Evolutionary conservation across 1,284 basidiomycete genomes (phyloP).

Genomic region (Apiotrichum brassicae): DNA sequence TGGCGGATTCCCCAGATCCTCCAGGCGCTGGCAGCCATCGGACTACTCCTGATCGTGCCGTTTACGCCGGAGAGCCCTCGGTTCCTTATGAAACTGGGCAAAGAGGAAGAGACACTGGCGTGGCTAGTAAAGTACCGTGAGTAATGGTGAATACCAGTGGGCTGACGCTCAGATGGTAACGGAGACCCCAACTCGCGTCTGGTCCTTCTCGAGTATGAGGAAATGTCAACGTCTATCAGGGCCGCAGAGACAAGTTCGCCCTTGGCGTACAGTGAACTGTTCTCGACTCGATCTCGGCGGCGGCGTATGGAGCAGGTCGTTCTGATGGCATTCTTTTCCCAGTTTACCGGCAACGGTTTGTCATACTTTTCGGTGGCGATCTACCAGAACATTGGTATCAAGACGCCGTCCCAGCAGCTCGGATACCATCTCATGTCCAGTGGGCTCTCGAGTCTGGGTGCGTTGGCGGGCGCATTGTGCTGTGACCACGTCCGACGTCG

Average conservation of each 20-base stretch:
- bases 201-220: slow-evolving; percentile 52
- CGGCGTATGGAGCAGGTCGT: slow-evolving; percentile 8
- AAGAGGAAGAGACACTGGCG: slow-evolving; percentile 60
- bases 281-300: neutral
- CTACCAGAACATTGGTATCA: slow-evolving; percentile 26
- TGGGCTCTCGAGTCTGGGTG: slow-evolving; percentile 51
- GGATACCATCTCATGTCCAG: slow-evolving; percentile 54
- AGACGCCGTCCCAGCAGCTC: slow-evolving; percentile 34
- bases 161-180: slow-evolving; percentile 15
- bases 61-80: slow-evolving; percentile 29
- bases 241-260: slow-evolving; percentile 16
- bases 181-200: slow-evolving; percentile 40
- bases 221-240: slow-evolving; percentile 53
- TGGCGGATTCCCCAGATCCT: slow-evolving; percentile 30
- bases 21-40: slow-evolving; percentile 17
- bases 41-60: slow-evolving; percentile 10
- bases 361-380: slow-evolving; percentile 47
- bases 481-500: slow-evolving; percentile 14
- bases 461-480: slow-evolving; percentile 30
- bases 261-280: neutral
- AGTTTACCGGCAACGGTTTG: slow-evolving; percentile 48
- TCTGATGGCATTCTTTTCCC: slow-evolving; percentile 26
- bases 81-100: slow-evolving; percentile 22
- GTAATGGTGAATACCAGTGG: neutral
- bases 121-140: slow-evolving; percentile 64